These are phyloP conservation scores for Pyrenophora seminiperda DNA, from an alignment of 2,329 filamentous ascomycete genomes.

Conservation along the genomic window DNA sequence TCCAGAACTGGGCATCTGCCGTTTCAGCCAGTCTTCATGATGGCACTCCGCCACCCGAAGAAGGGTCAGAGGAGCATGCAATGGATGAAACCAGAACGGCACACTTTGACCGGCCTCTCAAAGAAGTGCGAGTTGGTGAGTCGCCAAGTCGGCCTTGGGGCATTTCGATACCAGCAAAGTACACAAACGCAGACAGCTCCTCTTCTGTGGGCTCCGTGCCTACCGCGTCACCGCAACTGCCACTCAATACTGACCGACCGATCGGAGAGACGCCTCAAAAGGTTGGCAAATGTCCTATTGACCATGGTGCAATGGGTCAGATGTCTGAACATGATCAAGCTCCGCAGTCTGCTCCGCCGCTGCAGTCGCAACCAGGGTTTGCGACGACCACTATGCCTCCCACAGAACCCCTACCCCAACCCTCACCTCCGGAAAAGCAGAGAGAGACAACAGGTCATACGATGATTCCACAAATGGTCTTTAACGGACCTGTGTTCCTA, in stretches of 20 bases:
- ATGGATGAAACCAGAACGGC: slow-evolving; percentile 67
- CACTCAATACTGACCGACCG: slow-evolving; percentile 51
- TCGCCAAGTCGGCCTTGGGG: slow-evolving; percentile 94
- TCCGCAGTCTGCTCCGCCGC: slow-evolving; percentile 13
- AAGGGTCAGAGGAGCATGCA: slow-evolving; percentile 45
- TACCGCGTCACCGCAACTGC: slow-evolving; percentile 57
- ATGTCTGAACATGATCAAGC: slow-evolving; percentile 11
- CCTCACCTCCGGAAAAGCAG: slow-evolving; percentile 10
- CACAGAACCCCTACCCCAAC: slow-evolving; percentile 10
- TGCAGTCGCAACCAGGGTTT: slow-evolving; percentile 19
- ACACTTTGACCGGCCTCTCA: slow-evolving; percentile 82
- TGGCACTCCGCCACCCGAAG: slow-evolving; percentile 46
- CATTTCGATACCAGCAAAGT: slow-evolving; percentile 73
- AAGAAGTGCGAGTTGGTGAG: slow-evolving; percentile 91
- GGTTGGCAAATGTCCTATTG: slow-evolving; percentile 45
- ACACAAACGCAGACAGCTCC: slow-evolving; percentile 48
- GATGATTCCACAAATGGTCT: slow-evolving; percentile 71
- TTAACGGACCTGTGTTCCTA: slow-evolving; percentile 92
- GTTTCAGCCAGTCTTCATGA: slow-evolving; percentile 64
- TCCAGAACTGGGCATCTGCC: slow-evolving; percentile 84
- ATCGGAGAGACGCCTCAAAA: slow-evolving; percentile 36
- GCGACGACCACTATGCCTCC: slow-evolving; percentile 19
- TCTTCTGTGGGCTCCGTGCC: slow-evolving; percentile 49
- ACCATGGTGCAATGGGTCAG: slow-evolving; percentile 36
- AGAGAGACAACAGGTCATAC: slow-evolving; percentile 22